Evolutionary conservation across 202 grass and related monocot species (phyloP).

Genomic region (Setaria italica): DNA sequence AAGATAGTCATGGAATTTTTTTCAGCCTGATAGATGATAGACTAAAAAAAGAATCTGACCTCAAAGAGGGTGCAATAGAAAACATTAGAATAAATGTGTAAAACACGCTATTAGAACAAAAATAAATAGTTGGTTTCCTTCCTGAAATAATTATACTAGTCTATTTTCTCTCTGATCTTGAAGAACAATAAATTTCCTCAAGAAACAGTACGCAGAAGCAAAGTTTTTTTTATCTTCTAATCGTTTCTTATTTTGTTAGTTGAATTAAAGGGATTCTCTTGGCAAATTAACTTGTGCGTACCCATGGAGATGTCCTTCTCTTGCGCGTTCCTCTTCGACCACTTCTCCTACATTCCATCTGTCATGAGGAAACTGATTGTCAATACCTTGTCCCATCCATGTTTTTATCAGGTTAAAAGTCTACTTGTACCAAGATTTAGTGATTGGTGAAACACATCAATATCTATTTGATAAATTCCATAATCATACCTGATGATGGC

Average conservation of each 20-base stretch:
- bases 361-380: background rate
- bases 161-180: background rate
- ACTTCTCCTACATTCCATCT: background rate
- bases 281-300: background rate
- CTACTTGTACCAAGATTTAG: background rate
- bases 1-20: background rate
- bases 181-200: background rate
- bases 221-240: background rate
- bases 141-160: background rate
- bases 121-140: background rate
- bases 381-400: background rate
- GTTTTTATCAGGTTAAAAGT: background rate
- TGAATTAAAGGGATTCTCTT: background rate
- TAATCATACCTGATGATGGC: constrained; percentile 16
- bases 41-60: background rate
- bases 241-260: background rate
- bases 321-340: background rate
- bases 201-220: constrained; percentile 2
- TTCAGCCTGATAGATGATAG: background rate
- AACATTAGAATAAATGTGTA: background rate
- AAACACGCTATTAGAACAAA: background rate
- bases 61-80: background rate
- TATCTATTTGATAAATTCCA: background rate
- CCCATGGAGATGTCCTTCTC: constrained; percentile 25
- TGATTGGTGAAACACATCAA: background rate